A percentile compares a stretch with the other conserved stretches of the same genome.
These are phyloP conservation scores for Filobasidium wieringae DNA, from an alignment of 768 basidiomycete genomes.

Conservation along the genomic window DNA sequence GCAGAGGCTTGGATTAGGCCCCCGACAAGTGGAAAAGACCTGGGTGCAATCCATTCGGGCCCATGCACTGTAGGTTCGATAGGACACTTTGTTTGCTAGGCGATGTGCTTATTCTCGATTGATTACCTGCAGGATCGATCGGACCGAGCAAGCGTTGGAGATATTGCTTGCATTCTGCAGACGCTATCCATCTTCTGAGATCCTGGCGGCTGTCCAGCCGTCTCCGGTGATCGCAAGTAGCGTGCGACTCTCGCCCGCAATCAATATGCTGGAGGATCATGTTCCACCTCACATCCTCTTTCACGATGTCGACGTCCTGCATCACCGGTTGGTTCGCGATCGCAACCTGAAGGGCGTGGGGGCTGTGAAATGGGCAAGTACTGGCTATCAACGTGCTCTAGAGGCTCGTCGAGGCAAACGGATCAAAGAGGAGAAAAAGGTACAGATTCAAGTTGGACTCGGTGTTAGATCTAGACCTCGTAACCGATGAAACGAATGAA, in stretches of 20 bases:
- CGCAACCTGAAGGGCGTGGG: slow-evolving; percentile 45
- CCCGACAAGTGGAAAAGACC: slow-evolving; percentile 50
- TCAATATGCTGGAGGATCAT: slow-evolving; percentile 57
- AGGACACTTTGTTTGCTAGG: not conserved
- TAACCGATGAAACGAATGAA: not conserved
- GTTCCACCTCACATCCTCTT: slow-evolving; percentile 73
- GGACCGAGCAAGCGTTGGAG: slow-evolving; percentile 45
- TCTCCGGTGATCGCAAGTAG: slow-evolving; percentile 41
- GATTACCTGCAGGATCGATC: slow-evolving; percentile 19
- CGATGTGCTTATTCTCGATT: not conserved
- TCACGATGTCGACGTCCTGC: slow-evolving; percentile 62
- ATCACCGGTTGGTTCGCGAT: slow-evolving; percentile 53
- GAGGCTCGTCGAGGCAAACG: slow-evolving; percentile 50
- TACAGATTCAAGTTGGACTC: too few species aligned
- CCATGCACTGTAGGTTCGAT: slow-evolving; percentile 49
- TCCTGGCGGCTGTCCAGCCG: slow-evolving; percentile 40
- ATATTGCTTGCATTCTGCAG: slow-evolving; percentile 53
- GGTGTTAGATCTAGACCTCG: too few species aligned
- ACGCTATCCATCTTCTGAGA: slow-evolving; percentile 52
- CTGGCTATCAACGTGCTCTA: slow-evolving; percentile 60
- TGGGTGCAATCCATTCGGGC: slow-evolving; percentile 59
- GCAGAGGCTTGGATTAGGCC: slow-evolving; percentile 17
- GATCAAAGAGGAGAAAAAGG: slow-evolving; percentile 7
- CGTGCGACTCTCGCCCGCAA: slow-evolving; percentile 52
- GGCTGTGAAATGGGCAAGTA: slow-evolving; percentile 61